Evolutionary conservation across 73 alveolate species (phyloP).

Genomic region (Paramecium primaurelia): DNA sequence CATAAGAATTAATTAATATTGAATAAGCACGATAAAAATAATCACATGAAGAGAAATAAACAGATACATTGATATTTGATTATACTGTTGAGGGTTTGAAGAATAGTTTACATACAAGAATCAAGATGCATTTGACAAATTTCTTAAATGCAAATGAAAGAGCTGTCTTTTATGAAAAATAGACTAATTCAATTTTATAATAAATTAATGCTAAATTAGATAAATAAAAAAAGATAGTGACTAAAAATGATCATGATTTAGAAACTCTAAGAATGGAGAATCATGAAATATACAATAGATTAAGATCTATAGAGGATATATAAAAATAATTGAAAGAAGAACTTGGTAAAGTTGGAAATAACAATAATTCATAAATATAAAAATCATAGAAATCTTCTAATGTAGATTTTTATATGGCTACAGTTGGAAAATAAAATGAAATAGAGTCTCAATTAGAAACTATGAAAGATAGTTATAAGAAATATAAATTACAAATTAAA

Average conservation of each 20-base stretch:
- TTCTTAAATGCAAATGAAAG: constrained; percentile 31
- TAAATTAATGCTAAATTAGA: background rate
- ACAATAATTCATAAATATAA: background rate
- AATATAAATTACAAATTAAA: background rate
- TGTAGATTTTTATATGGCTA: constrained; percentile 17
- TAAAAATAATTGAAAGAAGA: background rate
- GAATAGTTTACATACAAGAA: constrained; percentile 5
- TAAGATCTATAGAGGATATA: background rate
- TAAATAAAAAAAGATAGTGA: background rate
- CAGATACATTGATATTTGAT: constrained; percentile 13
- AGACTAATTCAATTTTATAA: background rate
- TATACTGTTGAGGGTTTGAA: constrained; percentile 40
- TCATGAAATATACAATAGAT: constrained; percentile 9
- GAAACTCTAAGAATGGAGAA: constrained; percentile 3
- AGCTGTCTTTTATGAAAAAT: constrained; percentile 50
- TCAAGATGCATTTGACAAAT: constrained; percentile 5
- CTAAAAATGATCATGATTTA: constrained; percentile 1
- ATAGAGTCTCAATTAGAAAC: background rate
- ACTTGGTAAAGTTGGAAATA: background rate
- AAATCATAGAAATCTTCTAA: background rate
- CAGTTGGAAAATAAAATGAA: constrained; percentile 11
- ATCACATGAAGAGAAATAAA: background rate
- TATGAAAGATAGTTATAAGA: constrained; percentile 6
- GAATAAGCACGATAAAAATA: background rate
- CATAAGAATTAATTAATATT: background rate